phyloP scores from a whole-genome alignment of 371 early-diverging fungal genomes.

The Haplosporangium sp. region DNA sequence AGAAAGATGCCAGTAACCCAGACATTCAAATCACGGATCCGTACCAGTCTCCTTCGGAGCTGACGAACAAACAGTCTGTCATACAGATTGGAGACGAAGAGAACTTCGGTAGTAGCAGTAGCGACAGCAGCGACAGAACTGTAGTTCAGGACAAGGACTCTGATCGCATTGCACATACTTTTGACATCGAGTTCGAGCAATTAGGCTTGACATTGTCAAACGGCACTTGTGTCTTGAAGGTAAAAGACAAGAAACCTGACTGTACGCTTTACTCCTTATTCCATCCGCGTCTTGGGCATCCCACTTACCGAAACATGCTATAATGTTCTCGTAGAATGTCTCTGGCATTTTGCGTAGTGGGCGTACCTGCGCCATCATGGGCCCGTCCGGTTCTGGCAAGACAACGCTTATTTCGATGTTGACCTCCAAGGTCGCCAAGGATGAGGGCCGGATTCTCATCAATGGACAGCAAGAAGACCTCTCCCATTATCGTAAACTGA shows the following conservation, averaged over 20 bases:
- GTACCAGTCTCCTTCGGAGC: conserved; percentile 12
- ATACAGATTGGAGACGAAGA: conserved; percentile 17
- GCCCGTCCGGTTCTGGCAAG: conserved; percentile 77
- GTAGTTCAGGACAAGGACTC: neutral
- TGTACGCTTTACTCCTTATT: neutral
- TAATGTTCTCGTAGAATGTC: conserved; percentile 47
- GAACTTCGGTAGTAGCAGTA: neutral
- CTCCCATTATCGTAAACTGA: conserved; percentile 68
- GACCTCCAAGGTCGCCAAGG: conserved; percentile 67
- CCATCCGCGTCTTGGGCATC: neutral
- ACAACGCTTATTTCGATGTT: conserved; percentile 62
- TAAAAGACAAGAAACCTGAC: neutral
- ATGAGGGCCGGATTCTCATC: conserved; percentile 66
- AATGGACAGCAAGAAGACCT: conserved; percentile 70
- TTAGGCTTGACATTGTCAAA: conserved; percentile 62
- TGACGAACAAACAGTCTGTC: conserved; percentile 16
- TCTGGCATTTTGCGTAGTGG: conserved; percentile 64
- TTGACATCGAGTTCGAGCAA: conserved; percentile 66
- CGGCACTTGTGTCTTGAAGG: conserved; percentile 62
- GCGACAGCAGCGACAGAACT: neutral
- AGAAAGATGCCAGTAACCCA: conserved; percentile 5
- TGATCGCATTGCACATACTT: conserved; percentile 24
- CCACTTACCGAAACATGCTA: neutral
- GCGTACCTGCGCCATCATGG: conserved; percentile 76
- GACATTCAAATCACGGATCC: conserved; percentile 9